These are phyloP conservation scores for Yamadazyma membranifaciens DNA, from an alignment of 1,139 yeast genomes.

Conservation along the genomic window DNA sequence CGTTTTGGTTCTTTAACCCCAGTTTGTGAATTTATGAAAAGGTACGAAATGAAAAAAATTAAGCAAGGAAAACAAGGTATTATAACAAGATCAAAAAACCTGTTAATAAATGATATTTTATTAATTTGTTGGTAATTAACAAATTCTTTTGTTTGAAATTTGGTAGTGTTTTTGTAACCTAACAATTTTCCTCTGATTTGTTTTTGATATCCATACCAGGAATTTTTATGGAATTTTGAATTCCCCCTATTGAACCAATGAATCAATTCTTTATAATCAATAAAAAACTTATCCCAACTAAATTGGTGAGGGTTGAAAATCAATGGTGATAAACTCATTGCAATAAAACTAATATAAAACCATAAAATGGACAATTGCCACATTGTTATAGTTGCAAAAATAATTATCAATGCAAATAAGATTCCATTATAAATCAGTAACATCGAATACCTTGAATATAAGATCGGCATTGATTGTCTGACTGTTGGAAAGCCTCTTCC, in stretches of 20 bases:
- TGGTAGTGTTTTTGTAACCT: constrained; percentile 52
- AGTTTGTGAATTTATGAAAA: constrained; percentile 70
- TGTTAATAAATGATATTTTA: constrained; percentile 27
- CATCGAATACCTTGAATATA: constrained; percentile 65
- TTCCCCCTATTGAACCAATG: constrained; percentile 74
- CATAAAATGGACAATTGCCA: constrained; percentile 79
- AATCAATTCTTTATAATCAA: constrained; percentile 66
- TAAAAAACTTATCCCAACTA: constrained; percentile 61
- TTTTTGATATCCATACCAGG: constrained; percentile 65
- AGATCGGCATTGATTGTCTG: constrained; percentile 54
- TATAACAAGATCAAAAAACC: constrained; percentile 52
- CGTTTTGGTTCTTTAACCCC: constrained; percentile 41
- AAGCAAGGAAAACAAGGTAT: constrained; percentile 45
- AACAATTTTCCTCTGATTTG: constrained; percentile 57
- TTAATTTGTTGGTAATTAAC: constrained; percentile 15
- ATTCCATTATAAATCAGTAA: constrained; percentile 69
- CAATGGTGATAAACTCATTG: constrained; percentile 76
- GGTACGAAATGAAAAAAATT: constrained; percentile 55
- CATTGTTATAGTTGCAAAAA: constrained; percentile 65
- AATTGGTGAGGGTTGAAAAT: constrained; percentile 88
- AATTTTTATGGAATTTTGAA: constrained; percentile 40
- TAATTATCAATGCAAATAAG: constrained; percentile 51
- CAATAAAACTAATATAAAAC: constrained; percentile 78
- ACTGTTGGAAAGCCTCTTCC: constrained; percentile 85
- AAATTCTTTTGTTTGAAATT: neutral